Base-by-base conservation (phyloP, 495 filamentous ascomycete genomes). In the Poronia punctata region DNA sequence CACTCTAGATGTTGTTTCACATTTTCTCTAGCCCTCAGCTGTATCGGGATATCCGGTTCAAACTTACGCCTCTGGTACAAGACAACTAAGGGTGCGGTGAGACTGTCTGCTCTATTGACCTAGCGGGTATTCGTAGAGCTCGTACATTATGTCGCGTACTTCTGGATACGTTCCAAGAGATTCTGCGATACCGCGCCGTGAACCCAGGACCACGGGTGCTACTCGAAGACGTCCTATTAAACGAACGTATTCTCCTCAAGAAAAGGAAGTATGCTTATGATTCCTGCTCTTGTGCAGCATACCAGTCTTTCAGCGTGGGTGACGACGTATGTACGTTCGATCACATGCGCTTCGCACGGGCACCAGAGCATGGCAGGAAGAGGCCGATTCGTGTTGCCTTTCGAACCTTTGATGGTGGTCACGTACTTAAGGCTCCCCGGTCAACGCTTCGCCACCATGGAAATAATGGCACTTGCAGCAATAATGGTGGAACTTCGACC, bases 371-470 rank as follows among this genome's bases (percentile, higher is more conserved):
- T 12, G 10, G 39, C 10, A 40, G 32, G 6, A 39, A 45, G 34
- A 58, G 50, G 34, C 45, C 33, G 1, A 56, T 54, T 22, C 40
- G 38, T 0, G 41, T 46, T 2, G 64, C 59, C 1, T 70, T 65
- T 42, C 48, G 60, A 5, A 46, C 49, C 1, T 67, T 60, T 16
- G 62, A 60, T 6, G 59, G 58, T 16, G 54, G 54, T 3, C 42
- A 52, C 3, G 40, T 55, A 6, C 38, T 65, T 10, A n/a, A n/a
- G n/a, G n/a, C 64, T 60, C 37, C 60, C 60, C n/a, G 60, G 56
- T 6, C 48, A 59, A 6, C 50, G 57, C 20, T 67, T 65, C 37
- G 62, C 56, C 7, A 58, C 47, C 8, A 53, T 52, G 2, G 57
- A 65, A 44, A 52, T 64, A 12, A 40, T 64, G 42, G 36, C 54